These are phyloP conservation scores for Nepenthes gracilis DNA, from an alignment of 148 eudicot genomes.

Conservation along the genomic window DNA sequence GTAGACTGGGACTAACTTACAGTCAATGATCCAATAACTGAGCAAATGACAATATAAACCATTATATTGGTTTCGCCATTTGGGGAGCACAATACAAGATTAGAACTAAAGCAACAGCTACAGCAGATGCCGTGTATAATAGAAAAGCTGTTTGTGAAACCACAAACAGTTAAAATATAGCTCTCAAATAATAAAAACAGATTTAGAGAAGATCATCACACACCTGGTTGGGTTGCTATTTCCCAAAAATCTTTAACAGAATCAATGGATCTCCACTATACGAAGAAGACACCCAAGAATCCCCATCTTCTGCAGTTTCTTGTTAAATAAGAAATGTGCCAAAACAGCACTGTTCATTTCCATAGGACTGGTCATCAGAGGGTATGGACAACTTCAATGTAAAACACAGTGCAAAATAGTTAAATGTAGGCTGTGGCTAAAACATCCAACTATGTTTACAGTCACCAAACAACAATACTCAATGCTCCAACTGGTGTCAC, in stretches of 20 bases:
- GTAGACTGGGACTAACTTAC: constrained; percentile 34
- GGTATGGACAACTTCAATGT: neutral
- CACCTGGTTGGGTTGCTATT: constrained; percentile 81
- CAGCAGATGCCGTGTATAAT: constrained; percentile 60
- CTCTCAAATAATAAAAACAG: neutral
- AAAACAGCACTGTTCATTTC: constrained; percentile 52
- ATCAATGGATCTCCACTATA: constrained; percentile 57
- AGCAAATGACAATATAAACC: constrained; percentile 75
- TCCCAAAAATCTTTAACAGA: constrained; percentile 89
- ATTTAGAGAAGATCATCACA: neutral
- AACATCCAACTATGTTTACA: constrained; percentile 16
- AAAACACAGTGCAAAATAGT: constrained; percentile 1
- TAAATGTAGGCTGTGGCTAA: no score
- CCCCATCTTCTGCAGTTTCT: constrained; percentile 69
- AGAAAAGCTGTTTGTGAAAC: constrained; percentile 54
- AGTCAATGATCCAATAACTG: constrained; percentile 76
- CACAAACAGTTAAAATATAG: constrained; percentile 6
- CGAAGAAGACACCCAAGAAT: constrained; percentile 78
- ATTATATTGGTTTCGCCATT: constrained; percentile 82
- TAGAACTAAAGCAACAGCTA: constrained; percentile 68
- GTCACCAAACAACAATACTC: constrained; percentile 93
- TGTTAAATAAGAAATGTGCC: constrained; percentile 72
- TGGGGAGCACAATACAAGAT: constrained; percentile 83
- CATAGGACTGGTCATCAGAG: constrained; percentile 3
- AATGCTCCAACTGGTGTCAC: constrained; percentile 91